phyloP scores from a whole-genome alignment of 208 protist species.

The Trypanosoma scelopori region DNA sequence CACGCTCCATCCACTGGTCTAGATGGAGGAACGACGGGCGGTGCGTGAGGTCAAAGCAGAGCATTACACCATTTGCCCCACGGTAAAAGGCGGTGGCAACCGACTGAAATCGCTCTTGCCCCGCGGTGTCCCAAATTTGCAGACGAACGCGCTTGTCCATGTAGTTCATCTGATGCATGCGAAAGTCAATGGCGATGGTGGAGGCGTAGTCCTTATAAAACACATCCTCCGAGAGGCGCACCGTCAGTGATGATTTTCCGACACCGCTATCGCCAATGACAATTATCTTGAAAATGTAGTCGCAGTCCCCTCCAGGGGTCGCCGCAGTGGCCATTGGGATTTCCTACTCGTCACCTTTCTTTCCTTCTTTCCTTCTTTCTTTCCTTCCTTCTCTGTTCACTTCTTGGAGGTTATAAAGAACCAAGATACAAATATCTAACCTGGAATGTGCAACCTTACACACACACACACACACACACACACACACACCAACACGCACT shows the following conservation, averaged over 20 bases:
- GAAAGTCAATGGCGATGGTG: conserved; percentile 91
- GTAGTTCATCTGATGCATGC: conserved; percentile 90
- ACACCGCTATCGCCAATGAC: conserved; percentile 92
- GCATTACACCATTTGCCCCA: conserved; percentile 91
- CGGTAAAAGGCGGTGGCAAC: conserved; percentile 93
- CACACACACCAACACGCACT: no score
- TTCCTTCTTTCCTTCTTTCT: conserved; percentile 18
- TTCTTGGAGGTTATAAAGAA: conserved; percentile 11
- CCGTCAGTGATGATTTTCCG: conserved; percentile 89
- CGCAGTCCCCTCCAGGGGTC: conserved; percentile 81
- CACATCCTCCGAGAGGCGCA: conserved; percentile 91
- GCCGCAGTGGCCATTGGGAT: conserved; percentile 24
- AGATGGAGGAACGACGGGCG: conserved; percentile 95
- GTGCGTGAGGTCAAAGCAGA: conserved; percentile 98
- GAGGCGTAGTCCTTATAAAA: conserved; percentile 90
- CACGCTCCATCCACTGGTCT: conserved; percentile 98
- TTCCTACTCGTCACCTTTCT: conserved; percentile 11
- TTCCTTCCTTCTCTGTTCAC: no score
- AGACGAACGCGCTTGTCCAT: conserved; percentile 90
- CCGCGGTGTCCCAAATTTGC: conserved; percentile 93
- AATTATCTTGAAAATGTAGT: conserved; percentile 96
- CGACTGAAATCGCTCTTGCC: conserved; percentile 92
- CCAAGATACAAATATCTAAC: conserved; percentile 15
- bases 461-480: no score
- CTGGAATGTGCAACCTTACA: conserved; percentile 7